These are phyloP conservation scores for Rhizophlyctis rosea DNA, from an alignment of 192 early-diverging fungal species.

Conservation along the genomic window DNA sequence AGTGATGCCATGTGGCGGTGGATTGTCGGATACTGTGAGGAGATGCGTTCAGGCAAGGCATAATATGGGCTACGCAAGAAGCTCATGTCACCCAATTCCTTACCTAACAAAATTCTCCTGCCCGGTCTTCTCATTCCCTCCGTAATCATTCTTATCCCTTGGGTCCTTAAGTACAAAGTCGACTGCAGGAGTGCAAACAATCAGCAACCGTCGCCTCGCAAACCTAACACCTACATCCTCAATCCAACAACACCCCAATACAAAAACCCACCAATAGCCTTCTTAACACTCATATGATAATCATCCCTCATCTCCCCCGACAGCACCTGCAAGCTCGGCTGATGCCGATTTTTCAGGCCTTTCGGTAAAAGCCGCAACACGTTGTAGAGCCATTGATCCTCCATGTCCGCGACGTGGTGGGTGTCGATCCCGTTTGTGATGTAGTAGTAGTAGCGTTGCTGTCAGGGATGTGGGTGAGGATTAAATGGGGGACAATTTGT, in stretches of 20 bases:
- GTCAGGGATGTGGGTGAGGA: not conserved
- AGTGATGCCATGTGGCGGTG: slow-evolving; percentile 44
- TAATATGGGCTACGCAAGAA: not conserved
- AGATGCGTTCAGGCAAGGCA: no score
- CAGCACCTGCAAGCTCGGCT: slow-evolving; percentile 36
- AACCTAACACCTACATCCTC: not conserved
- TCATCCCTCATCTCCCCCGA: slow-evolving; percentile 62
- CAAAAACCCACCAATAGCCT: slow-evolving; percentile 52
- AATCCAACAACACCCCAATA: not conserved
- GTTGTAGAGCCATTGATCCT: slow-evolving; percentile 55
- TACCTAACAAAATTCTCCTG: slow-evolving; percentile 46
- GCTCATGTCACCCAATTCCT: not conserved
- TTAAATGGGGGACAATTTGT: not conserved
- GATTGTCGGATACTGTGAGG: slow-evolving; percentile 42
- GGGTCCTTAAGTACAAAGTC: slow-evolving; percentile 67
- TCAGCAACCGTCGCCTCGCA: not conserved
- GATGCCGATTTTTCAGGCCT: slow-evolving; percentile 38
- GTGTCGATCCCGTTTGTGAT: slow-evolving; percentile 65
- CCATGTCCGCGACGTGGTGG: slow-evolving; percentile 61
- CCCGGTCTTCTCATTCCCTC: slow-evolving; percentile 5
- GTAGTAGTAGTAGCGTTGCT: slow-evolving; percentile 70
- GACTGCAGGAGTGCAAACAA: slow-evolving; percentile 33
- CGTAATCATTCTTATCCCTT: slow-evolving; percentile 46
- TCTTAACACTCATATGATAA: slow-evolving; percentile 66
- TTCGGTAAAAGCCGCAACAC: slow-evolving; percentile 50